Percentiles rank a stretch among this genome's conserved stretches.
Conservation (phyloP, 1,139 yeast genomes). For the Geotrichum phurueaensis region DNA sequence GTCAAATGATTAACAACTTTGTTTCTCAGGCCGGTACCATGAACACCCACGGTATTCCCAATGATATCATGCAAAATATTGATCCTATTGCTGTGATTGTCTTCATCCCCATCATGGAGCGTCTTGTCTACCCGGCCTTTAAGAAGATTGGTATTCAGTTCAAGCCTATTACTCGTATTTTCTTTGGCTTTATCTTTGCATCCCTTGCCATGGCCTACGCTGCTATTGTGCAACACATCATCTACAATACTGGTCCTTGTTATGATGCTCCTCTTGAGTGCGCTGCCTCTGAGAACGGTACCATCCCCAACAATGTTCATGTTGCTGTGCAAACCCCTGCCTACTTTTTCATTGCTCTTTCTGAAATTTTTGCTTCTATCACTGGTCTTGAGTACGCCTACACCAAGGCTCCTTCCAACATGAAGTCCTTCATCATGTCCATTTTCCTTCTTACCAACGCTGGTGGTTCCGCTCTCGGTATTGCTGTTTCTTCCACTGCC, state of each 20-base stretch:
- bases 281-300: conserved; percentile 33
- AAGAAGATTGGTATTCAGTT: conserved; percentile 42
- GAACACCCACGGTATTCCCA: conserved; percentile 60
- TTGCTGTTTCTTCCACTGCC: conserved; percentile 61
- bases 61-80: conserved; percentile 58
- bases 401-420: conserved; percentile 59
- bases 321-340: conserved; percentile 63
- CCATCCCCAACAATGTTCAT: conserved; percentile 48
- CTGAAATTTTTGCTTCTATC: conserved; percentile 60
- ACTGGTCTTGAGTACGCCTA: conserved; percentile 67
- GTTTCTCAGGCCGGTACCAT: conserved; percentile 60
- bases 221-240: conserved; percentile 69
- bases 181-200: conserved; percentile 68
- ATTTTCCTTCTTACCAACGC: conserved; percentile 58
- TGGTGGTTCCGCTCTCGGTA: conserved; percentile 65
- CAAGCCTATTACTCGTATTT: conserved; percentile 62
- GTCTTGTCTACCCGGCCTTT: conserved; percentile 49
- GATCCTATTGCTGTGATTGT: conserved; percentile 57
- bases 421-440: conserved; percentile 64
- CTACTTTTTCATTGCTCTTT: conserved; percentile 53
- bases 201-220: conserved; percentile 70
- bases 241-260: conserved; percentile 74
- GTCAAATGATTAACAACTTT: conserved; percentile 61
- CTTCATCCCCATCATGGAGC: conserved; percentile 56
- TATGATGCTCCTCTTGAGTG: conserved; percentile 50